Conservation (phyloP, 768 basidiomycete genomes). For the Boletus reticuloceps region DNA sequence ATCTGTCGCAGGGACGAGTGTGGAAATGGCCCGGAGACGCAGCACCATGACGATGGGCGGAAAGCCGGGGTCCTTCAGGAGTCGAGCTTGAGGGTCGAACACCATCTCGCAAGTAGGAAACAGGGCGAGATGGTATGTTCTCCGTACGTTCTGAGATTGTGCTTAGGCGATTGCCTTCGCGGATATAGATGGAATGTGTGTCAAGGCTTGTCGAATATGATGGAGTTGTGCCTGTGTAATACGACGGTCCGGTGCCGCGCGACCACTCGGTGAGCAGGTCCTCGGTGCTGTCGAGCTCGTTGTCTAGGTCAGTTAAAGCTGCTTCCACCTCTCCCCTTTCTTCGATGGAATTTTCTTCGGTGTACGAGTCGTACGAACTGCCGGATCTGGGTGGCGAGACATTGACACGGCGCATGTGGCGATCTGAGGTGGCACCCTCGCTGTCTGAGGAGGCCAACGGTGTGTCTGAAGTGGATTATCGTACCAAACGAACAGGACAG, state of each 20-base stretch:
- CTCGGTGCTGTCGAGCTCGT: constrained; percentile 65
- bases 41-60: constrained; percentile 39
- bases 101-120: constrained; percentile 39
- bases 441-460: constrained; percentile 47
- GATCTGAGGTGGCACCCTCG: constrained; percentile 44
- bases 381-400: constrained; percentile 51
- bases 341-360: constrained; percentile 50
- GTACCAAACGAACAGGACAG: neutral
- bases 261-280: constrained; percentile 67
- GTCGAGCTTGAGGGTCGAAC: constrained; percentile 37
- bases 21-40: constrained; percentile 43
- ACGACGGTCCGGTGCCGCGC: constrained; percentile 35
- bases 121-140: constrained; percentile 57
- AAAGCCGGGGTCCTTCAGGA: constrained; percentile 47
- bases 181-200: constrained; percentile 37
- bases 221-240: constrained; percentile 33
- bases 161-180: constrained; percentile 56
- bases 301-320: constrained; percentile 61
- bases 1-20: constrained; percentile 58
- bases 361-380: constrained; percentile 48
- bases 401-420: constrained; percentile 50
- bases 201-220: constrained; percentile 37
- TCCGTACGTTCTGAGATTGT: constrained; percentile 80
- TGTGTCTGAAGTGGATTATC: constrained; percentile 34
- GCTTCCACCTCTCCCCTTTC: constrained; percentile 62